phyloP scores from a whole-genome alignment of 331 rosid genomes.

The Dryas integrifolia region DNA sequence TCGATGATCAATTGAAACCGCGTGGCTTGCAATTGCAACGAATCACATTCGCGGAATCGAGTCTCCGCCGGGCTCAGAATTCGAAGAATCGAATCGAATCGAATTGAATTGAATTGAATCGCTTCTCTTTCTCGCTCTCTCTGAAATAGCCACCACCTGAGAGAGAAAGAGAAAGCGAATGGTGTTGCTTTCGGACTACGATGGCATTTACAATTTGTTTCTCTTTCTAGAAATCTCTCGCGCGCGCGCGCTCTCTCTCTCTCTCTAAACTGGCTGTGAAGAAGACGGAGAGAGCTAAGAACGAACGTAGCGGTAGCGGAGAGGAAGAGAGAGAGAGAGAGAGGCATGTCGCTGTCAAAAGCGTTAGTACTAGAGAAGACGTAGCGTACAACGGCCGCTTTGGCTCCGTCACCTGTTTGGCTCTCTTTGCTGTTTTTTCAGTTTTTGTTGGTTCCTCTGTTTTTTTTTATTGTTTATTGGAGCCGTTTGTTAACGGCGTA shows the following conservation, averaged over 20 bases:
- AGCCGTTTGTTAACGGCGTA: conserved; percentile 33
- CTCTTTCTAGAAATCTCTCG: conserved; percentile 20
- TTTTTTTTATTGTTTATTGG: neutral
- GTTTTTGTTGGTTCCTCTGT: neutral
- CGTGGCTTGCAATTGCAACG: neutral
- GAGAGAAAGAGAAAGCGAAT: conserved; percentile 23
- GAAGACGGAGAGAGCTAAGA: neutral
- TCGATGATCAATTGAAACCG: conserved; percentile 13
- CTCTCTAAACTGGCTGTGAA: neutral
- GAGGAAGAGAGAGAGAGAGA: conserved; percentile 2
- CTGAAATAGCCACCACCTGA: neutral
- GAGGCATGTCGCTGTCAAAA: conserved; percentile 44
- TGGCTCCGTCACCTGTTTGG: conserved; percentile 24
- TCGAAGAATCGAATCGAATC: neutral
- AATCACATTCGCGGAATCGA: conserved; percentile 24
- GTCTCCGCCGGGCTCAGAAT: neutral
- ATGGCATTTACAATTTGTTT: conserved; percentile 27
- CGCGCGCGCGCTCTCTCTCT: no score
- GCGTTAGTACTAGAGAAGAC: conserved; percentile 35
- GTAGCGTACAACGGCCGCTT: conserved; percentile 66
- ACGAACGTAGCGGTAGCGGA: conserved; percentile 12
- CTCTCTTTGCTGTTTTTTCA: neutral
- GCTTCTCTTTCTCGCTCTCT: conserved; percentile 3
- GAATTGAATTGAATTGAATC: neutral
- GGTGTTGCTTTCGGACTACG: conserved; percentile 39